Percentiles rank a stretch among this genome's conserved stretches.
Evolutionary conservation across 1,284 basidiomycete genomes (phyloP).

Genomic region (Rhodotorula sp.): DNA sequence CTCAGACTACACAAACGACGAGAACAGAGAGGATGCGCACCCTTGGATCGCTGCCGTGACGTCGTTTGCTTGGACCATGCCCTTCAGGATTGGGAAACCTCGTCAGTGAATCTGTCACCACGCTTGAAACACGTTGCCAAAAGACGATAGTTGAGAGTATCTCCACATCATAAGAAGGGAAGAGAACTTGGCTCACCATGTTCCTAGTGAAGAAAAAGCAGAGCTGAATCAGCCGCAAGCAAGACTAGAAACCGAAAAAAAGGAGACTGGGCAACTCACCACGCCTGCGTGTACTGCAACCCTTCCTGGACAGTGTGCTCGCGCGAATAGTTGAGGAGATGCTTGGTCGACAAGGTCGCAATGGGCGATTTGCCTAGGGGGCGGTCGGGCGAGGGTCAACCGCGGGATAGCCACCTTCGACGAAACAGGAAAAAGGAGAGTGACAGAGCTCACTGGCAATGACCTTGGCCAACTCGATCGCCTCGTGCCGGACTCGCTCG

Average conservation of each 20-base stretch:
- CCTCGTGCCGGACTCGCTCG: constrained; percentile 55
- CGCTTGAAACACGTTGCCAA: too few relatives aligned
- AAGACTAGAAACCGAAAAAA: background rate
- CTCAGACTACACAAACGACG: too few relatives aligned
- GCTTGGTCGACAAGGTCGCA: constrained; percentile 78
- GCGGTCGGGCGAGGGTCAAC: background rate
- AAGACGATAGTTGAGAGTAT: too few relatives aligned
- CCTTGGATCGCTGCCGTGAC: constrained; percentile 30
- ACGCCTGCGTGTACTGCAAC: constrained; percentile 31
- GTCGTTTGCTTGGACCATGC: constrained; percentile 36
- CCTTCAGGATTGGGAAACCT: constrained; percentile 1
- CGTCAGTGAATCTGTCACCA: too few relatives aligned
- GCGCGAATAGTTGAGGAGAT: constrained; percentile 55
- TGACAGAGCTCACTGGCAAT: constrained; percentile 56
- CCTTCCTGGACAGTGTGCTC: constrained; percentile 65
- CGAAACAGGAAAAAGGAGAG: too few relatives aligned
- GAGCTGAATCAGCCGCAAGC: background rate
- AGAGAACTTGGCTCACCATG: constrained; percentile 22
- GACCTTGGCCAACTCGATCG: constrained; percentile 63
- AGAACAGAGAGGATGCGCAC: constrained; percentile 1
- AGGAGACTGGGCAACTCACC: constrained; percentile 8
- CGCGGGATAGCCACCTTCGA: background rate
- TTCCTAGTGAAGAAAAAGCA: constrained; percentile 21
- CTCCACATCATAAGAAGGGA: too few relatives aligned
- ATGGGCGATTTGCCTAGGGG: constrained; percentile 67